Base-by-base conservation (phyloP, 345 rosid genomes). In the Populus nigra region DNA sequence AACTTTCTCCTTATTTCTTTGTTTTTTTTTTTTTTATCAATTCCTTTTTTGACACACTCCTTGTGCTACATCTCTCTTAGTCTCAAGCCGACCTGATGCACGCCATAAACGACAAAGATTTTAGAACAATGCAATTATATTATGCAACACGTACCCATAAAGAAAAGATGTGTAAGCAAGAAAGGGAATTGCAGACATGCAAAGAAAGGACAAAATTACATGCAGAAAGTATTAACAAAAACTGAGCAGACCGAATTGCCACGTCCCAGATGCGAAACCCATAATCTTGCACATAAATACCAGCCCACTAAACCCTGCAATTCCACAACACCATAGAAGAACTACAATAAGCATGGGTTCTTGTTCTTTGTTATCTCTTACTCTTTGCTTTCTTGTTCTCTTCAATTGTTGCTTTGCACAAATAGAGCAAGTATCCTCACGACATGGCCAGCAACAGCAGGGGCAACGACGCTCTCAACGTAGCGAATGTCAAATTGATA, bases 401-500 rank as follows among this genome's bases (percentile, higher is more conserved):
- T 41, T 77, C 62, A 68, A 69, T 0, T 35, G 69, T 29, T 57
- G 18, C 41, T 5, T 29, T 38, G 79, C 74, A 17, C 73, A 76
- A 27, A 76, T 50, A 50, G 78, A 53, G 72, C 73, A 31, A 29
- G 59, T 73, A 2, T n/a, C 69, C 15, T 15, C 45, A 8, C 29
- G 35, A 23, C 70, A 18, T 18, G 33, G 62, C 1, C 22, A 3
- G 15, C 61, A 41, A 27, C 38, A 12, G 7, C 83, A 68, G 71
- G 65, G 75, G n/a, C 84, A 17, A 22, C 83, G 72, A 36, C 81
- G 79, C 17, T 73, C 5, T 66, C 80, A 71, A 5, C 66, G 8
- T 53, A 47, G 74, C 15, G 66, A 83, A 75, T 87, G 89, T 83
- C 78, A 73, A n/a, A 67, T 86, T 73, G 66, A 73, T 35, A 71